A percentile compares a stretch with the other conserved stretches of the same genome.
These are phyloP conservation scores for Infundibulicybe gibba DNA, from an alignment of 768 basidiomycete species.

Conservation along the genomic window DNA sequence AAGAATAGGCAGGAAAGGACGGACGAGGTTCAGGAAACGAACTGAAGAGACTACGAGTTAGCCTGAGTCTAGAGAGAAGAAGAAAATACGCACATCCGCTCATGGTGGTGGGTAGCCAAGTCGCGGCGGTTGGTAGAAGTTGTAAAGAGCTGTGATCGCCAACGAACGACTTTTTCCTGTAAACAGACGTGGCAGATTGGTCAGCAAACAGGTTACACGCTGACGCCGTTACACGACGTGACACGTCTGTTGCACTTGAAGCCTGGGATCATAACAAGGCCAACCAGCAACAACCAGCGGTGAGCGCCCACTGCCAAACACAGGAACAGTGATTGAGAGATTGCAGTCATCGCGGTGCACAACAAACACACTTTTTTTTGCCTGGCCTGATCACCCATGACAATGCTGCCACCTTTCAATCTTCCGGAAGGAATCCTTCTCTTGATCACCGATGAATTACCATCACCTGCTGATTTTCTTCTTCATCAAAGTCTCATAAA, in stretches of 20 bases:
- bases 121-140: conserved; percentile 13
- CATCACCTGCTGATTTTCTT: conserved; percentile 71
- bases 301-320: no score
- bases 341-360: no score
- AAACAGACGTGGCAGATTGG: conserved; percentile 40
- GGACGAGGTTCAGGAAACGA: conserved; percentile 96
- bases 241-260: background rate
- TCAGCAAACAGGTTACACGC: background rate
- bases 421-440: conserved; percentile 50
- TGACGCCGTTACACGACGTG: background rate
- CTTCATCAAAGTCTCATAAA: conserved; percentile 50
- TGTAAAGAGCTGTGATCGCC: conserved; percentile 13
- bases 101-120: conserved; percentile 46
- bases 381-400: background rate
- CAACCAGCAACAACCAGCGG: no score
- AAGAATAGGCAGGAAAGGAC: conserved; percentile 94
- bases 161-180: conserved; percentile 28
- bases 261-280: no score
- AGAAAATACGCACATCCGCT: conserved; percentile 65
- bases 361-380: no score
- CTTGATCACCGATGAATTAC: conserved; percentile 67
- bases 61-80: background rate
- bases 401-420: conserved; percentile 50
- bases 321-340: no score
- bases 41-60: conserved; percentile 42